Conservation (phyloP, 1,284 basidiomycete species). For the Ganoderma leucocontextum region DNA sequence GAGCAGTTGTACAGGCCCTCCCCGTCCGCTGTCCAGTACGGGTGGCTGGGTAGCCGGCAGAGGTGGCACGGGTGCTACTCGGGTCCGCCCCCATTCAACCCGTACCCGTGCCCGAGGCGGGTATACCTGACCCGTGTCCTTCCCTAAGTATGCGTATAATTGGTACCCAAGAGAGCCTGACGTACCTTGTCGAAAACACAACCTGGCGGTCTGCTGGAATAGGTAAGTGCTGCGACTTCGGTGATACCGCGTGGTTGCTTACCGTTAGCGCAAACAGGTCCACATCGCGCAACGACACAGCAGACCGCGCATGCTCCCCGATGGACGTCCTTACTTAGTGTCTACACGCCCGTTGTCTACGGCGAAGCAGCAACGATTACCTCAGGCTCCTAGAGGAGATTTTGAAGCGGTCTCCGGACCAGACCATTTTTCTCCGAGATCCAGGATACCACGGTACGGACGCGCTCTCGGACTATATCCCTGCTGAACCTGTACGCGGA, state of each 20-base stretch:
- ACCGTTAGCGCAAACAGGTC: neutral
- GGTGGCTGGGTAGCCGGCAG: too few species aligned
- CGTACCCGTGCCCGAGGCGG: too few species aligned
- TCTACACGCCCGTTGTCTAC: too few species aligned
- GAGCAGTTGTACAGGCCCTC: too few species aligned
- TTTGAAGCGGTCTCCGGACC: neutral
- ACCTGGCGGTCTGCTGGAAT: neutral
- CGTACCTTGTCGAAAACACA: neutral
- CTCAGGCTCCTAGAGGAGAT: neutral
- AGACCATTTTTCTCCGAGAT: neutral
- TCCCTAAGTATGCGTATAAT: too few species aligned
- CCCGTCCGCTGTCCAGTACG: too few species aligned
- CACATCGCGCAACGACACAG: neutral
- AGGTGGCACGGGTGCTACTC: too few species aligned
- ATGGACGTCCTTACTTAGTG: too few species aligned
- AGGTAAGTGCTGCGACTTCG: neutral
- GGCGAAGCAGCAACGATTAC: too few species aligned
- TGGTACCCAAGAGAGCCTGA: neutral
- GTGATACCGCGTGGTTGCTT: neutral
- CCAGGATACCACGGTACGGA: neutral
- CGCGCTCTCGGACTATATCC: neutral
- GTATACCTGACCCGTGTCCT: too few species aligned
- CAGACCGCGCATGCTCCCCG: neutral
- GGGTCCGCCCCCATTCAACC: too few species aligned
- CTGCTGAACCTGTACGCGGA: neutral